Evolutionary conservation across 495 filamentous ascomycete genomes (phyloP).

Genomic region (Filosporella fistucella): DNA sequence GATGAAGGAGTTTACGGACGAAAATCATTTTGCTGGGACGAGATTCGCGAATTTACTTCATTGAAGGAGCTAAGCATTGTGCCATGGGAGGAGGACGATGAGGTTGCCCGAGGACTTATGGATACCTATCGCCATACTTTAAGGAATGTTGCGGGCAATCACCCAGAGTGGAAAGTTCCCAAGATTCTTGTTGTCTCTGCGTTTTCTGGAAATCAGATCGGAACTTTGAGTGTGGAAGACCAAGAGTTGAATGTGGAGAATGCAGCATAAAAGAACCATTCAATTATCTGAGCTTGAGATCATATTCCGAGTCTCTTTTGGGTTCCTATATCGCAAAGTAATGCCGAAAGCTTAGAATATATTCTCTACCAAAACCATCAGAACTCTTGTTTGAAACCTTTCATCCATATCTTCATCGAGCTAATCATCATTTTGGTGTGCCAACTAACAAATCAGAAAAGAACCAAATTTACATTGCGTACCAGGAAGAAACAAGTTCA

Average conservation of each 20-base stretch:
- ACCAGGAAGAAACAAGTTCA: too few relatives aligned
- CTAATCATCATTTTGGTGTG: too few relatives aligned
- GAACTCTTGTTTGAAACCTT: too few relatives aligned
- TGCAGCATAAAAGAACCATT: neutral
- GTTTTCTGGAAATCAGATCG: neutral
- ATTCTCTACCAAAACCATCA: too few relatives aligned
- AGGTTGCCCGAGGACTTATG: neutral
- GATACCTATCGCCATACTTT: neutral
- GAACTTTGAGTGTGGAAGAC: neutral
- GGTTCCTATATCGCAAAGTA: too few relatives aligned
- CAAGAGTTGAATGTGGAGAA: neutral
- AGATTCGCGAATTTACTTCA: conserved; percentile 7
- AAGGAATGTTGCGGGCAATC: neutral
- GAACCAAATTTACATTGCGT: too few relatives aligned
- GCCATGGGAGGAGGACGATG: conserved; percentile 6
- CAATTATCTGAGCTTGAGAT: neutral
- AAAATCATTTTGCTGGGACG: conserved; percentile 12
- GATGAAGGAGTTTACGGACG: conserved; percentile 3
- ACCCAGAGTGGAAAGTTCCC: conserved; percentile 13
- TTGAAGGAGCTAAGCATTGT: conserved; percentile 11
- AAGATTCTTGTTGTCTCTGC: neutral
- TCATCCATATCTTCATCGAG: too few relatives aligned
- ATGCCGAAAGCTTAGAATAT: too few relatives aligned
- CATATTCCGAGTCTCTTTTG: too few relatives aligned
- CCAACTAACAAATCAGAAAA: too few relatives aligned